phyloP scores from a whole-genome alignment of 768 basidiomycete genomes.

The Tulasnella sp. region DNA sequence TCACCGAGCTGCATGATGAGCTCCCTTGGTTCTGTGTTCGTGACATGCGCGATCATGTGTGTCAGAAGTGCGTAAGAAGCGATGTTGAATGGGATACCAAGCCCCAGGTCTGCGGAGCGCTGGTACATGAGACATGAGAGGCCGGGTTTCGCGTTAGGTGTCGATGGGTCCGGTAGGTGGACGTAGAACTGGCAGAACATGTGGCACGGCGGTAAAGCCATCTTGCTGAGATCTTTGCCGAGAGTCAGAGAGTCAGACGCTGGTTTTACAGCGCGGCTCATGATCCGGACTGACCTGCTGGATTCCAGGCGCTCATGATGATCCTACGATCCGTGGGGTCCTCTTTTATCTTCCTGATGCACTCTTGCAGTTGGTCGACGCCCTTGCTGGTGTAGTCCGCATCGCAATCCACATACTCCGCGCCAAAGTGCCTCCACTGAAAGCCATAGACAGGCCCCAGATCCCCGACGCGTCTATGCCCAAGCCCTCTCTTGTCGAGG shows the following conservation, averaged over 20 bases:
- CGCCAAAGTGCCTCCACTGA: slow-evolving; percentile 94
- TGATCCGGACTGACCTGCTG: slow-evolving; percentile 55
- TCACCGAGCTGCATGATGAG: slow-evolving; percentile 94
- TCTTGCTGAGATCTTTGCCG: slow-evolving; percentile 66
- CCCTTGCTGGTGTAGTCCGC: slow-evolving; percentile 69
- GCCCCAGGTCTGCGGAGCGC: slow-evolving; percentile 91
- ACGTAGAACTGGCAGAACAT: slow-evolving; percentile 99
- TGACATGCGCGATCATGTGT: slow-evolving; percentile 94
- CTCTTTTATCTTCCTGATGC: slow-evolving; percentile 83
- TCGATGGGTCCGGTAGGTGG: slow-evolving; percentile 53
- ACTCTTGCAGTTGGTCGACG: slow-evolving; percentile 84
- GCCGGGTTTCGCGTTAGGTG: slow-evolving; percentile 42
- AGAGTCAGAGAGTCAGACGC: not conserved
- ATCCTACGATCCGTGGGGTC: slow-evolving; percentile 91
- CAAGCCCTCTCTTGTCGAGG: slow-evolving; percentile 72
- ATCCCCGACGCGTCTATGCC: slow-evolving; percentile 78
- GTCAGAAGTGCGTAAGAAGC: slow-evolving; percentile 96
- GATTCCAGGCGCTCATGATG: slow-evolving; percentile 96
- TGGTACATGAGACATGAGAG: slow-evolving; percentile 97
- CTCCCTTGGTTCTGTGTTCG: slow-evolving; percentile 75
- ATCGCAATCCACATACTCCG: slow-evolving; percentile 61
- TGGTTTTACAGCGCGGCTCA: not conserved
- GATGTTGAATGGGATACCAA: slow-evolving; percentile 98
- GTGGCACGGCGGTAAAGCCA: slow-evolving; percentile 98
- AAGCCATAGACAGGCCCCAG: slow-evolving; percentile 96